Percentiles rank a stretch among this genome's conserved stretches.
phyloP scores from a whole-genome alignment of 129 eudicot species.

The Glebionis coronaria region DNA sequence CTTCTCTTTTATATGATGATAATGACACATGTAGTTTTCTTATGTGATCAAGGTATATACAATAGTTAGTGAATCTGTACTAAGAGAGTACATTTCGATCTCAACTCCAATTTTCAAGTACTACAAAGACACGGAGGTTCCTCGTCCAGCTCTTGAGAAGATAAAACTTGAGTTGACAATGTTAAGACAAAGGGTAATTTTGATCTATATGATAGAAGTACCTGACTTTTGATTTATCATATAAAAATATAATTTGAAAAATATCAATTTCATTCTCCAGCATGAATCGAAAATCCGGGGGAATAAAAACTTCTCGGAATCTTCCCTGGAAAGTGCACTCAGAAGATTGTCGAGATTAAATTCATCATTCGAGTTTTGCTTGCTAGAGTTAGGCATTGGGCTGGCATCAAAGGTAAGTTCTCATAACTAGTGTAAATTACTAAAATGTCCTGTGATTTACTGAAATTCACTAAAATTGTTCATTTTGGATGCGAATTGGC shows the following conservation, averaged over 20 bases:
- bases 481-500: too few relatives aligned
- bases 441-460: too few relatives aligned
- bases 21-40: constrained; percentile 13
- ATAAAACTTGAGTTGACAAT: constrained; percentile 23
- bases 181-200: constrained; percentile 49
- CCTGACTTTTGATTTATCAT: background rate
- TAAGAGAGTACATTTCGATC: constrained; percentile 50
- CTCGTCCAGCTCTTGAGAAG: background rate
- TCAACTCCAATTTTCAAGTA: constrained; percentile 42
- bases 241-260: constrained; percentile 2
- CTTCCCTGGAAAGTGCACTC: constrained; percentile 37
- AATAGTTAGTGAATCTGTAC: constrained; percentile 54
- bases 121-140: constrained; percentile 43
- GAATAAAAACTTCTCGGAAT: constrained; percentile 28
- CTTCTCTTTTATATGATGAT: too few relatives aligned
- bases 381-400: constrained; percentile 70
- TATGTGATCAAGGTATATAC: constrained; percentile 68
- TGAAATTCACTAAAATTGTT: too few relatives aligned
- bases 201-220: background rate
- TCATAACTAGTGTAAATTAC: too few relatives aligned
- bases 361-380: constrained; percentile 42
- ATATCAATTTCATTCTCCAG: constrained; percentile 34
- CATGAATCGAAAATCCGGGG: constrained; percentile 28
- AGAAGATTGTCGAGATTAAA: constrained; percentile 39
- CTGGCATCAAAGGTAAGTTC: constrained; percentile 56